Base-by-base conservation (phyloP, 2,329 filamentous ascomycete genomes). In the Zymoseptoria brevis region DNA sequence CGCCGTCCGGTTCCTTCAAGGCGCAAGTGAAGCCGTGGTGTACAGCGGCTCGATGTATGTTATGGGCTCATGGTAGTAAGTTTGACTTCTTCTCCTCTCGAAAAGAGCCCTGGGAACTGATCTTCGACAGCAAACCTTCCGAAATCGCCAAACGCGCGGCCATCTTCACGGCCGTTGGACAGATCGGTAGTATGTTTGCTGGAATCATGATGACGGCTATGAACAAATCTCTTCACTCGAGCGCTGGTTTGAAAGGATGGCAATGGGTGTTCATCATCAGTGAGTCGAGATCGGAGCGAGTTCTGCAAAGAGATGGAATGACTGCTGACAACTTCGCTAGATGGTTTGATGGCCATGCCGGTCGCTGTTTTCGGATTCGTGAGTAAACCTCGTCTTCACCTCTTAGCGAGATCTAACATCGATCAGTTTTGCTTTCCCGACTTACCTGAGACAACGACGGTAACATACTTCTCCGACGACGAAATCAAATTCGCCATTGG, bases 81-180 rank as follows among this genome's bases (percentile, higher is more conserved):
- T 41, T 35, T 41, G 35, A 41, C 35, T 41, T 9, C 35, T 16
- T 41, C 35, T 8, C 9, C 35, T 41, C 9, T 41, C 35, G 35
- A 41, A 16, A 11, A 9, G 16, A 41, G 11, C 16, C 16, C 16
- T 16, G 35, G 30, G 16, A 41, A 41, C 4, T 41, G 35, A 41
- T 16, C 11, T 41, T 9, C 16, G 35, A 41, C 16, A 41, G 35
- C 67, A 85, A 79, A 0, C 77, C 79, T 56, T 72, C 75, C n/a
- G 83, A 86, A 69, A 77, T 86, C 0, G 83, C 81, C 4, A 86
- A 85, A 67, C 77, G 83, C 3, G 80, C 76, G 26, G 82, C 81
- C 7, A 79, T 86, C 57, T 86, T 85, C 69, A 84, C 81, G 0
- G 77, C 81, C 0, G 81, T 79, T 0, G 82, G 82, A 0, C 73